Conservation (phyloP, 805 yeast species). For the Metschnikowia corniflorae region DNA sequence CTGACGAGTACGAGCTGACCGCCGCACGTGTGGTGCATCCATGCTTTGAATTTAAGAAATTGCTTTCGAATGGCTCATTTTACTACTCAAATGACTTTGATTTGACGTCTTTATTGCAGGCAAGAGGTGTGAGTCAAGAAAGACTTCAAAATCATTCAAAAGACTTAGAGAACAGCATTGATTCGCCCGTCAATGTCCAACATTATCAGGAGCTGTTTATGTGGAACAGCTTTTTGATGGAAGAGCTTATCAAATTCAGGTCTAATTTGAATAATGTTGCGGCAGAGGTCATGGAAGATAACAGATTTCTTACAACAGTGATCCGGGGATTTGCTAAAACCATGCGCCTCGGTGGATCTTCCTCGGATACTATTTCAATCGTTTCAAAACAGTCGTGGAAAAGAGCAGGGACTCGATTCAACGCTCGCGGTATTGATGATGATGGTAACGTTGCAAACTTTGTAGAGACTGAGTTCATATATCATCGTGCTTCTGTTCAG, state of each 20-base stretch:
- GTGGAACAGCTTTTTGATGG: constrained; percentile 96
- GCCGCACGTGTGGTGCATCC: constrained; percentile 54
- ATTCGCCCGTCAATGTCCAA: constrained; percentile 14
- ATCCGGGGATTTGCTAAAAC: constrained; percentile 96
- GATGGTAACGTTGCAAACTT: constrained; percentile 22
- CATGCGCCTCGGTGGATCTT: constrained; percentile 35
- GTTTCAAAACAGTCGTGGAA: constrained; percentile 96
- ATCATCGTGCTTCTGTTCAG: constrained; percentile 43
- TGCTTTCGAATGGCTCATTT: constrained; percentile 83
- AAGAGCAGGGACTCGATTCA: constrained; percentile 24
- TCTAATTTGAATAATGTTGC: constrained; percentile 61
- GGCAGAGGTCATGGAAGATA: constrained; percentile 61
- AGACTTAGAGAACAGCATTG: no score
- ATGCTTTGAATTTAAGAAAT: constrained; percentile 71
- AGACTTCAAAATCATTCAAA: constrained; percentile 11
- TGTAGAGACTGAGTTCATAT: constrained; percentile 67
- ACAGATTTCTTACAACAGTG: constrained; percentile 83
- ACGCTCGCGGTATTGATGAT: constrained; percentile 21
- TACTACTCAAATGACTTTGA: constrained; percentile 92
- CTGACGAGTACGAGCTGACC: constrained; percentile 24
- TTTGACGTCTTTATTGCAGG: constrained; percentile 80
- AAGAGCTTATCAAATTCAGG: constrained; percentile 72
- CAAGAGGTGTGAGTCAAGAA: constrained; percentile 53
- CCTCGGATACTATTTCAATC: constrained; percentile 57
- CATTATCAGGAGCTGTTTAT: constrained; percentile 80